A percentile compares a stretch with the other conserved stretches of the same genome.
Conservation (phyloP, 2,329 filamentous ascomycete genomes). For the Cephalotrichum gorgonifer region DNA sequence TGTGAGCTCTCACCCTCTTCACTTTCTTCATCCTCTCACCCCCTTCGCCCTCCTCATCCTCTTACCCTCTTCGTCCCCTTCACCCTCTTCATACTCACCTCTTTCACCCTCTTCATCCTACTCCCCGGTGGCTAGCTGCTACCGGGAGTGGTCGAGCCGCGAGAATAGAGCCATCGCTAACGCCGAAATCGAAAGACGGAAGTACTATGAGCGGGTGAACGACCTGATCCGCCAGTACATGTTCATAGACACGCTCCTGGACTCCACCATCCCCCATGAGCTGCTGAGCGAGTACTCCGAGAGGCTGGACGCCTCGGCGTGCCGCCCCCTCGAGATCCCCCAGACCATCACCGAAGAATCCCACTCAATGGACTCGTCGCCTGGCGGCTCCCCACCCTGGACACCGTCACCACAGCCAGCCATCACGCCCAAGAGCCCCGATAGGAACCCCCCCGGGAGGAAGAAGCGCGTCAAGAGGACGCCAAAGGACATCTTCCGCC, state of each 20-base stretch:
- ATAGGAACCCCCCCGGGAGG: not conserved
- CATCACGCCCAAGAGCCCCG: not conserved
- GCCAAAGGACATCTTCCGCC: slow-evolving; percentile 76
- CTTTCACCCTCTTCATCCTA: not conserved
- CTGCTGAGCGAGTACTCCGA: slow-evolving; percentile 79
- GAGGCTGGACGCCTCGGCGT: slow-evolving; percentile 44
- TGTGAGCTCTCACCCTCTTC: no score
- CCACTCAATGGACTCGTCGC: slow-evolving; percentile 14
- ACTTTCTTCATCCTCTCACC: no score
- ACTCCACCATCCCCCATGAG: slow-evolving; percentile 86
- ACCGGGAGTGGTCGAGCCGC: not conserved
- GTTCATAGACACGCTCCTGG: slow-evolving; percentile 83
- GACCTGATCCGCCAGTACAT: slow-evolving; percentile 82
- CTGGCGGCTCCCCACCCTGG: slow-evolving; percentile 19
- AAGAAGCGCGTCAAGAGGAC: slow-evolving; percentile 53
- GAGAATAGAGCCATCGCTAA: not conserved
- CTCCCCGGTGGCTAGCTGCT: not conserved
- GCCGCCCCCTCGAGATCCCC: slow-evolving; percentile 51
- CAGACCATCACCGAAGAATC: slow-evolving; percentile 67
- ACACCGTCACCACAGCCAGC: slow-evolving; percentile 1
- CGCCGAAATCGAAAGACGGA: slow-evolving; percentile 36
- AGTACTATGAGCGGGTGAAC: slow-evolving; percentile 87
- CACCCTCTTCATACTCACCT: not conserved
- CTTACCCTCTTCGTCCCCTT: slow-evolving; percentile 3
- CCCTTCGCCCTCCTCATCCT: no score